Evolutionary conservation across 2,329 filamentous ascomycete genomes (phyloP).

Genomic region (Talaromyces islandicus): DNA sequence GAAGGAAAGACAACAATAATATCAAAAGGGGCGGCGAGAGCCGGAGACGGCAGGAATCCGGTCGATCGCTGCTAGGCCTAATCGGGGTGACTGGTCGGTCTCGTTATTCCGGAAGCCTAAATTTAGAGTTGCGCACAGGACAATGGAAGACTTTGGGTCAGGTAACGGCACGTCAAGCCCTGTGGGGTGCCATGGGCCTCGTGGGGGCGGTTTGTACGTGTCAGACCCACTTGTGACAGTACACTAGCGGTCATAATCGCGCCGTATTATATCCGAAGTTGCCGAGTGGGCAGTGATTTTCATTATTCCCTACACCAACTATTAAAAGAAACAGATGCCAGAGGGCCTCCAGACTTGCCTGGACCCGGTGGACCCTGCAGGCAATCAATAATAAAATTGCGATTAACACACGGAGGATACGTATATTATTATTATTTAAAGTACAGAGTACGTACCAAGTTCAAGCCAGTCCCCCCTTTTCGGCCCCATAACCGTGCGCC

Average conservation of each 20-base stretch:
- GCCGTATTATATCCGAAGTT: background rate
- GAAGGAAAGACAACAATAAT: background rate
- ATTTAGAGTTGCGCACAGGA: background rate
- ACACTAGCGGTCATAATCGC: background rate
- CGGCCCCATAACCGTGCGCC: background rate
- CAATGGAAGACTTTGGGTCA: background rate
- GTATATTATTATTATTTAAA: background rate
- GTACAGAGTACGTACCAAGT: no score
- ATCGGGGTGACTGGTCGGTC: background rate
- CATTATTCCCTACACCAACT: background rate
- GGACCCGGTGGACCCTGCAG: background rate
- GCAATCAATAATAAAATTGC: no score
- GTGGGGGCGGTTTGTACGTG: background rate
- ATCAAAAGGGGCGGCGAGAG: background rate
- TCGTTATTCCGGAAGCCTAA: background rate
- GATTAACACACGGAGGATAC: no score
- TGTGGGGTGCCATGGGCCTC: background rate
- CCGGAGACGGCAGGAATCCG: background rate
- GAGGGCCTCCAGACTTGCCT: background rate
- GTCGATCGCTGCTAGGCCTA: background rate
- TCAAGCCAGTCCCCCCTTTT: background rate
- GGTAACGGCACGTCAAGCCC: background rate
- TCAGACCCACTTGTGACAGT: background rate
- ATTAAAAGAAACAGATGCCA: background rate
- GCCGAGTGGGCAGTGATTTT: background rate